Evolutionary conservation across 257 asterid genomes (phyloP).

Genomic region (Fraxinus excelsior): DNA sequence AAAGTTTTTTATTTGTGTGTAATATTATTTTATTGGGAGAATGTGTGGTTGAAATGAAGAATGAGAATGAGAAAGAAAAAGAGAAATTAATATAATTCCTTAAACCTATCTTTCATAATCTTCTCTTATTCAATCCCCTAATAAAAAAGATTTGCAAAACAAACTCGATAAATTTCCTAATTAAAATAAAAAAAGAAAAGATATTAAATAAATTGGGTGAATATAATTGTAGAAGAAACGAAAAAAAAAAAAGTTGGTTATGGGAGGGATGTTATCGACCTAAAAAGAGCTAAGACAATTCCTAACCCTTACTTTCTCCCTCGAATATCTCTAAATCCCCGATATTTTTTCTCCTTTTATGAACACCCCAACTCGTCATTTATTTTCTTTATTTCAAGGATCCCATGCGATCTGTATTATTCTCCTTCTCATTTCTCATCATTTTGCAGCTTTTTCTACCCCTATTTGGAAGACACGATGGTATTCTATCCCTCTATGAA

Average conservation of each 20-base stretch:
- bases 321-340: conserved; percentile 22
- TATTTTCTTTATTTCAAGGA: conserved; percentile 18
- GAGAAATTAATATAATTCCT: too few species aligned
- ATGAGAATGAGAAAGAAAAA: too few species aligned
- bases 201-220: background rate
- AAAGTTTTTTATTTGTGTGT: too few species aligned
- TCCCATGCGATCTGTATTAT: conserved; percentile 3
- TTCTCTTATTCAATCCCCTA: too few species aligned
- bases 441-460: background rate
- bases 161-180: background rate
- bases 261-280: conserved; percentile 6
- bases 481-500: background rate
- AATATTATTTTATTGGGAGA: too few species aligned
- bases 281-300: conserved; percentile 9
- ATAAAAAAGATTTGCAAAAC: too few species aligned
- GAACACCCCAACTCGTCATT: conserved; percentile 14
- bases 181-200: background rate
- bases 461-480: conserved; percentile 9
- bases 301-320: conserved; percentile 25
- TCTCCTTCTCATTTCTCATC: background rate
- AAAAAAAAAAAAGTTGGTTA: conserved; percentile 6
- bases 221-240: background rate
- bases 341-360: conserved; percentile 16
- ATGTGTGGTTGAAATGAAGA: too few species aligned
- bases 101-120: too few species aligned